Base-by-base conservation (phyloP, 1,139 yeast genomes). In the Meyerozyma smithsonii region DNA sequence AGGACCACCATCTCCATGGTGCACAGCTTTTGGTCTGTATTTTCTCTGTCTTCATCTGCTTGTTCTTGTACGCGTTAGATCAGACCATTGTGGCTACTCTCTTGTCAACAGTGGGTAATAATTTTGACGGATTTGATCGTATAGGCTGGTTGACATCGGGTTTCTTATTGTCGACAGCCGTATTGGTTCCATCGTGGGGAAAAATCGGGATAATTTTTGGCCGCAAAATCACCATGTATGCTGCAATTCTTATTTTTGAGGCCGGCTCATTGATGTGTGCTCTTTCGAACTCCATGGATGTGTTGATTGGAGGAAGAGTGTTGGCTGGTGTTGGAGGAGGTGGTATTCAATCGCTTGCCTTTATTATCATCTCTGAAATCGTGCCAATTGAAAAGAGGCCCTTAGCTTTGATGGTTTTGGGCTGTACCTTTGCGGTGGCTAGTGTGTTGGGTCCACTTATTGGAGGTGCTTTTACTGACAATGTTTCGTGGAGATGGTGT, bases 51-150 rank as follows among this genome's bases (percentile, higher is more conserved):
- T 57, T 61, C 37, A 46, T 61, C 35, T 63, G 67, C 46, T 43
- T 68, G 48, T 64, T 68, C 45, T 44, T 68, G 18, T 60, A 62
- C 25, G 70, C 72, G 4, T 58, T 68, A 42, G 74, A 68, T 47
- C 72, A 66, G 48, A 68, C 72, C 11, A 68, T 68, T 37, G 65
- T 68, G 34, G 58, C 61, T 11, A 64, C 71, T 1, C 51, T 68
- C 18, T 55, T 67, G 39, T 57, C 67, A 11, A 59, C 54, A 0
- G 71, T 68, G 19, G 71, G 72, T 8, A 61, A 62, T 45, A 53
- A 66, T 37, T 68, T 68, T 45, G 41, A 66, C 38, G 54, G 56
- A 3, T 50, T 55, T 35, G 50, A 50, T 38, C 46, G 55, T 39
- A 48, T 60, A n/a, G 63, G 61, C 2, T 60, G 65, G 65, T 42